Base-by-base conservation (phyloP, 352 stramenopile genomes). In the Globisporangium canariense region DNA sequence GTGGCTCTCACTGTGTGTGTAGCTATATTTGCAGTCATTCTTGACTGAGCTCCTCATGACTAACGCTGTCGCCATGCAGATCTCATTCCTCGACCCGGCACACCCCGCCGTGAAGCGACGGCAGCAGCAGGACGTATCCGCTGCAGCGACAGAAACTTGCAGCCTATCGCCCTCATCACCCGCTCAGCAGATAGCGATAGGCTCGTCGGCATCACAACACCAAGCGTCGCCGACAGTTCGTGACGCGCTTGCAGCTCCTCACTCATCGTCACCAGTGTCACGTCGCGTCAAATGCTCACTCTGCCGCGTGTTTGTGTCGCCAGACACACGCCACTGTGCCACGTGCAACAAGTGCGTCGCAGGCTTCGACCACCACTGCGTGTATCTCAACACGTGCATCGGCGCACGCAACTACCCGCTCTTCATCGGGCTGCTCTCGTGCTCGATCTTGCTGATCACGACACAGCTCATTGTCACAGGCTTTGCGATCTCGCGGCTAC, bases 341-440 rank as follows among this genome's bases (percentile, higher is more conserved):
- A 89, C 90, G 58, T 98, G 95, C 71, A 88, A 97, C 72, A 98
- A 98, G 75, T 98, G 95, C 77, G 83, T 98, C 38, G 73, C 75
- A 16, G 82, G 86, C 55, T 98, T 98, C 72, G 94, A 98, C 76
- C 94, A 98, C 81, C 95, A 98, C 77, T 98, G 95, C 74, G 82
- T 88, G 51, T 97, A 92, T 88, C 82, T 98, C 58, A 98, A 98
- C 72, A 98, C 92, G 46, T 98, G 95, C 73, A 90, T 98, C 40
- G 93, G 93, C 50, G 73, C 69, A 51, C 76, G 75, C 63, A 92
- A 90, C 70, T 83, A 89, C 60, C 66, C 67, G 65, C 73, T 86
- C 3, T 91, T 90, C 58, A 73, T 85, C 8, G 77, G 67, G 16
- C 66, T 91, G 47, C 61, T 93, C 32, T 76, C 70, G 55, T 89